These are phyloP conservation scores for Anthoceros angustus DNA, from an alignment of 225 moss, liverwort and hornwort genomes.

Conservation along the genomic window DNA sequence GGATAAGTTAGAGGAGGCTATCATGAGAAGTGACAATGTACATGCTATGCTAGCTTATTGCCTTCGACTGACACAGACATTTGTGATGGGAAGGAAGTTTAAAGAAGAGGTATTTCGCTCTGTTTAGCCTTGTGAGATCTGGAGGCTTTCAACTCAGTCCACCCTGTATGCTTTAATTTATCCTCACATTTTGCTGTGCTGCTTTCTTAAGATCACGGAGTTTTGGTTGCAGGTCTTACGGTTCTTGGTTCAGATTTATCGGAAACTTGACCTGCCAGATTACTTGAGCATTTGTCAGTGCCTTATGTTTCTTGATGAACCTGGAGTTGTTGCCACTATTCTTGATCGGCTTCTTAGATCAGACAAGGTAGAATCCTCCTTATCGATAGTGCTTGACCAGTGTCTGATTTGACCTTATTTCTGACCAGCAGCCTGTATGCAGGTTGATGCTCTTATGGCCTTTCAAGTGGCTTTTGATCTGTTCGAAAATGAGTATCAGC, in stretches of 20 bases:
- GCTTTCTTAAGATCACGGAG: not conserved
- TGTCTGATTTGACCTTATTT: not conserved
- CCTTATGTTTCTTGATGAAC: slow-evolving; percentile 83
- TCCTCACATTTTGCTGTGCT: not conserved
- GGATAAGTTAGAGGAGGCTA: slow-evolving; percentile 89
- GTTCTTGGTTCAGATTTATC: slow-evolving; percentile 63
- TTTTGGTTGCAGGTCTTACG: slow-evolving; percentile 41
- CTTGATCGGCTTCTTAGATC: slow-evolving; percentile 66
- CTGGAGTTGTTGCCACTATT: slow-evolving; percentile 53
- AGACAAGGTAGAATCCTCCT: slow-evolving; percentile 16
- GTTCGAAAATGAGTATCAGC: slow-evolving; percentile 89
- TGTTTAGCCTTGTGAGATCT: not conserved
- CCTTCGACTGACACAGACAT: slow-evolving; percentile 76
- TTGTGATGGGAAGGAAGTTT: slow-evolving; percentile 70
- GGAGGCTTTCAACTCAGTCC: not conserved
- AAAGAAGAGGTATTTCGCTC: slow-evolving; percentile 43
- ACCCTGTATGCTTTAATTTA: no score
- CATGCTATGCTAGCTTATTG: slow-evolving; percentile 78
- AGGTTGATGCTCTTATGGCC: slow-evolving; percentile 59
- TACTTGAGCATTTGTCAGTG: slow-evolving; percentile 89
- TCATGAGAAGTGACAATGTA: slow-evolving; percentile 62
- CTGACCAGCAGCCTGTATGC: not conserved
- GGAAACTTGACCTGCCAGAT: slow-evolving; percentile 57
- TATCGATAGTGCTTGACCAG: not conserved
- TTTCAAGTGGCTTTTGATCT: slow-evolving; percentile 95